Conservation (phyloP, 2,329 filamentous ascomycete species). For the Macroventuria anomochaeta region DNA sequence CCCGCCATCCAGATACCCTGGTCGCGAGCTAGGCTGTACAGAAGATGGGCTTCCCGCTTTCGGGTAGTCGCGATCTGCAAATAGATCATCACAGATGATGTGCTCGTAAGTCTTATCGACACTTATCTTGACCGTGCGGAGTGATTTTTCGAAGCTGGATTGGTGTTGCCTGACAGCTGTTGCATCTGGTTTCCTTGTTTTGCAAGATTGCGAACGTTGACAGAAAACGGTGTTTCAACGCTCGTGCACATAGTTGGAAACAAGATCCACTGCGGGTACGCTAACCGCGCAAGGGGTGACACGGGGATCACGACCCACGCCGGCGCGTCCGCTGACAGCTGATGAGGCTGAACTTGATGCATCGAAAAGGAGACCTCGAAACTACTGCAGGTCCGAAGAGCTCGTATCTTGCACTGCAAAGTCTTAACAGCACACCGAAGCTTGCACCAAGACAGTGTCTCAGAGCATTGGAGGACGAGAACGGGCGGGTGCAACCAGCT, state of each 20-base stretch:
- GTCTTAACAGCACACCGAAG: background rate
- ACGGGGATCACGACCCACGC: slow-evolving; percentile 1
- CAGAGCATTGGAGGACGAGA: background rate
- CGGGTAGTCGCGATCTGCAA: slow-evolving; percentile 1
- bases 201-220: background rate
- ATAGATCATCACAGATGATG: slow-evolving; percentile 8
- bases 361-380: slow-evolving; percentile 6
- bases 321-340: slow-evolving; percentile 7
- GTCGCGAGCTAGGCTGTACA: slow-evolving; percentile 3
- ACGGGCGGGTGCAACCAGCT: background rate
- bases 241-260: background rate
- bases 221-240: background rate
- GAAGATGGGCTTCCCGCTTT: slow-evolving; percentile 6
- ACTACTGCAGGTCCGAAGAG: background rate
- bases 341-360: slow-evolving; percentile 6
- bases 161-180: background rate
- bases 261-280: background rate
- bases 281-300: slow-evolving; percentile 3
- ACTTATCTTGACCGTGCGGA: background rate
- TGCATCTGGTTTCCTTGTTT: background rate
- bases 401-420: background rate
- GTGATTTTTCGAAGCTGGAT: background rate
- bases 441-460: background rate
- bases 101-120: background rate
- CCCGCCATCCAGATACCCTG: slow-evolving; percentile 2